Base-by-base conservation (phyloP, 2,329 filamentous ascomycete species). In the Fusarium devonianum region DNA sequence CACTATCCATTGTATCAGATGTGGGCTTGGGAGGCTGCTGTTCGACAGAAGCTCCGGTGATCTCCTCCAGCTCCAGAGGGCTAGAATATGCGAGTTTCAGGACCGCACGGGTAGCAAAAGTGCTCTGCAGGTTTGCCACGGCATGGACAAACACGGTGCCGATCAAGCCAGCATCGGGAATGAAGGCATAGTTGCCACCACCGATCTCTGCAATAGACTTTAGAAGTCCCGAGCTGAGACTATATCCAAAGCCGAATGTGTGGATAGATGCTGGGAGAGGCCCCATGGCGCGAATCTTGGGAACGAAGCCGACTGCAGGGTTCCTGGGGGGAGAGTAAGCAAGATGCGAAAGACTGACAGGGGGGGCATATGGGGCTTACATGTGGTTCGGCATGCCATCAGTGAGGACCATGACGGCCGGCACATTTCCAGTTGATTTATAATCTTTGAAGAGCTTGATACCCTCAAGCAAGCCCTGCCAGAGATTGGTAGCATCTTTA, bases 101-200 rank as follows among this genome's bases (percentile, higher is more conserved):
- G 0, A 59, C 68, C 3, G 77, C 78, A 1, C 73, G 69, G 4
- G 71, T 78, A 3, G 82, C 82, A 52, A 77, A 84, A 0, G 83
- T 86, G 3, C 78, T 76, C 58, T 84, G 83, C 2, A 86, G 64
- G 55, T 86, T 84, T 13, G 83, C 83, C 2, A 85, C 75, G 2
- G 84, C 81, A 58, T 86, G 81, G 3, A 85, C 75, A 51, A 86
- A 85, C 4, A 84, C 81, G 3, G 83, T 86, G 3, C 80, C 80
- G 50, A 86, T 80, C 81, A 86, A 85, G 49, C 82, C 80, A 0
- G 80, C 77, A 43, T 86, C 83, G 0, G 82, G 79, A 13, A 86
- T 86, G 55, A 85, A 86, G 7, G 80, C 72, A 48, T 83, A 87
- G 63, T 78, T 82, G 2, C 84, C 84, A 3, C 76, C 71, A 0